phyloP scores from a whole-genome alignment of 148 eudicot species.

The Vaccinium darrowii region DNA sequence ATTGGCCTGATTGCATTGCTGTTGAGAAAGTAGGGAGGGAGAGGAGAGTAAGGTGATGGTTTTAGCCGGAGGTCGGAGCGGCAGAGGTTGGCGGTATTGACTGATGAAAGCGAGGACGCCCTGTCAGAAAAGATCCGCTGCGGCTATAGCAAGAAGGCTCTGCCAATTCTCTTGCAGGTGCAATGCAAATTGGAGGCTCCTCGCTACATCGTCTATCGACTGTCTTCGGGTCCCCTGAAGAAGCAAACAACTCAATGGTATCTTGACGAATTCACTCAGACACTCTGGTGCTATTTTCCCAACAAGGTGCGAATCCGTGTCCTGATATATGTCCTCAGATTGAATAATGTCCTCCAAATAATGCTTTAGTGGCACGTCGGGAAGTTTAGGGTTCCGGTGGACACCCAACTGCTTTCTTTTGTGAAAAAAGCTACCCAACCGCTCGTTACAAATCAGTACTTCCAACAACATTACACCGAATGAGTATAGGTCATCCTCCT shows the following conservation, averaged over 20 bases:
- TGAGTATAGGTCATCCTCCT: background rate
- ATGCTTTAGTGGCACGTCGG: background rate
- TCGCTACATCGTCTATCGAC: background rate
- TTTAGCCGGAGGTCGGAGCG: background rate
- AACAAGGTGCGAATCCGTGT: background rate
- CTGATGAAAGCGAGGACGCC: background rate
- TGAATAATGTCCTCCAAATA: no score
- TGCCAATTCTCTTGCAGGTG: background rate
- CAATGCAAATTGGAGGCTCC: background rate
- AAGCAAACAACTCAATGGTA: background rate
- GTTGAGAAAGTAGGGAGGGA: no score
- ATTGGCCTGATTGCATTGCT: background rate
- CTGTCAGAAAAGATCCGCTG: background rate
- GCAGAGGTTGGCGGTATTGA: no score
- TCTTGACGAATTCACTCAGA: conserved; percentile 5
- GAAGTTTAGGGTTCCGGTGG: background rate
- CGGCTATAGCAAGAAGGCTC: no score
- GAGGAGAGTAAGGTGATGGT: background rate
- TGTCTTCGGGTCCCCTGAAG: background rate
- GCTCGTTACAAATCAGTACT: background rate
- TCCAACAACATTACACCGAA: background rate
- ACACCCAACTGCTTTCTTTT: background rate
- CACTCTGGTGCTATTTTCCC: conserved; percentile 7
- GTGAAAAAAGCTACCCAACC: background rate
- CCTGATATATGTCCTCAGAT: background rate